Evolutionary conservation across 805 yeast species (phyloP), one percentile per base, ranked within the genome.

Genomic region (Wickerhamomyces pijperi): DNA sequence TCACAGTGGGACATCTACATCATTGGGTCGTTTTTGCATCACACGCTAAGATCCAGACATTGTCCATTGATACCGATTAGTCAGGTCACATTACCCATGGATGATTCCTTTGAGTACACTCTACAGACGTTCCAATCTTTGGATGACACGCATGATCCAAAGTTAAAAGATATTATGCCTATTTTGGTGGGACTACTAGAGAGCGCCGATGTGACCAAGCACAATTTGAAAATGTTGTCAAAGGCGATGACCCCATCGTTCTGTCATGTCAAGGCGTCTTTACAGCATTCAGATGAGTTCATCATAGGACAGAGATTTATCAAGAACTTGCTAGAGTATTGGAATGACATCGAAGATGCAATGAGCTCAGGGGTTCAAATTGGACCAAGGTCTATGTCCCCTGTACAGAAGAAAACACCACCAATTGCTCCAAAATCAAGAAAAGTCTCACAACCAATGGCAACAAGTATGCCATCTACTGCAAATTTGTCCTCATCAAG

Each of bases 1-100:
- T 75, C 78, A 35, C 82, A 76, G 55, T 75, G 82, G 81, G 78
- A 76, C 54, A 59, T 77, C 25, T 64, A 64, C 40, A 58, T 63
- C 5, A 51, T 68, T 39, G 69, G 67, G 3, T 59, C 71, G 3
- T 65, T 59, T 38, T 47, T 70, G 11, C 60, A 66, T 41, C 70
- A 65, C 40, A 70, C 65, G 39, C 53, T 84, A 28, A 61, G 67
- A 41, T 74, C 68, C 28, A 64, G 78, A 28, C 72, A 79, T 0
- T 46, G 49, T 12, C 76, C 83, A 1, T 60, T 82, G 28, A 58
- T 83, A 17, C 72, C 80, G 2, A 56, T 72, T 3, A 60, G 61
- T 15, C 38, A 52, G n/a, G 68, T 81, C 12, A 50, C 55, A 5
- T 54, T 77, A 40, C 87, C 86, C 4, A 61, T 78, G 15, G 54